phyloP scores from a whole-genome alignment of 352 stramenopile genomes.

The Globisporangium okanoganense region DNA sequence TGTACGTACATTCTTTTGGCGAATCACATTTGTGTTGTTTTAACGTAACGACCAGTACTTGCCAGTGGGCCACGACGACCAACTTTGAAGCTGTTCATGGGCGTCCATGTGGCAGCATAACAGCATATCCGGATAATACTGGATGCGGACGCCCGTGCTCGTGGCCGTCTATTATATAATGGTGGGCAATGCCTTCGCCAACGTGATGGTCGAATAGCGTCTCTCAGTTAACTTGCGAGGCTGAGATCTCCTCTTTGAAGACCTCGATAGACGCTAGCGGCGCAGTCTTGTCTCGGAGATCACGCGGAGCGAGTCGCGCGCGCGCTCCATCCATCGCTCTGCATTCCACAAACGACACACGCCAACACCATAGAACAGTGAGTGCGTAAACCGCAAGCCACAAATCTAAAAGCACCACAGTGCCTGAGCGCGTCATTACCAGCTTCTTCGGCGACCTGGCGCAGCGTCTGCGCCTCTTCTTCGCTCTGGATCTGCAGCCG shows the following conservation, averaged over 20 bases:
- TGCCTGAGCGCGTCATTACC: constrained; percentile 23
- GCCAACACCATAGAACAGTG: not conserved
- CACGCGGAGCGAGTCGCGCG: constrained; percentile 75
- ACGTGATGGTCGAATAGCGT: not conserved
- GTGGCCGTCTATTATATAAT: not conserved
- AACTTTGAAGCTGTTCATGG: not conserved
- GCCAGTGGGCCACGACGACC: too few relatives aligned
- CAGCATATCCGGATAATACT: too few relatives aligned
- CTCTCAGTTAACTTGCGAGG: not conserved
- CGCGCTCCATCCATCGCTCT: constrained; percentile 82
- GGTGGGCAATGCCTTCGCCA: not conserved
- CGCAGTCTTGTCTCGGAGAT: constrained; percentile 79
- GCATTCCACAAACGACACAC: not conserved
- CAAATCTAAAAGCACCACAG: too few relatives aligned
- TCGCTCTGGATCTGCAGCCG: constrained; percentile 81
- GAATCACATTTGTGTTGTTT: not conserved
- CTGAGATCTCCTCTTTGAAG: too few relatives aligned
- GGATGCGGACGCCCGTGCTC: not conserved
- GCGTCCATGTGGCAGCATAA: not conserved
- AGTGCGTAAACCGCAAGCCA: too few relatives aligned
- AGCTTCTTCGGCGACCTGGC: constrained; percentile 79
- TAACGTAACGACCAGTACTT: too few relatives aligned
- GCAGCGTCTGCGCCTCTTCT: constrained; percentile 79
- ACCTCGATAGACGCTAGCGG: constrained; percentile 25
- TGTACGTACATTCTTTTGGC: too few relatives aligned